Conservation (phyloP, 805 yeast species). For the Saturnispora sanitii region DNA sequence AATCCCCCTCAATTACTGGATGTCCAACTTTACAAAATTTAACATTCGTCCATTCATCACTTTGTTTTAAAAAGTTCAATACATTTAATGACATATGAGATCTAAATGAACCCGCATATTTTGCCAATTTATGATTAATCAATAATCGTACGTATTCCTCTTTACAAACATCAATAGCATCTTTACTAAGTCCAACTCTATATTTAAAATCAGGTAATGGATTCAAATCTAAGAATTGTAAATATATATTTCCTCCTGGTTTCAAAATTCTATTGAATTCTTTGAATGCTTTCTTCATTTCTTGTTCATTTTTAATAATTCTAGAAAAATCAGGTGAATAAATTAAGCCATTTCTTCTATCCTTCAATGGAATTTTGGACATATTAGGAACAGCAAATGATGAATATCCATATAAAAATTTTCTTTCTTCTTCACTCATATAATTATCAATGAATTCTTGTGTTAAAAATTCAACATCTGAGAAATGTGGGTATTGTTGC, state of each 20-base stretch:
- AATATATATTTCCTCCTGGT: slow-evolving; percentile 24
- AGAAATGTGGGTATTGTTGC: slow-evolving; percentile 18
- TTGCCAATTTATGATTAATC: slow-evolving; percentile 3
- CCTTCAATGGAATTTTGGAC: slow-evolving; percentile 21
- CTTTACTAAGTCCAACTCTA: slow-evolving; percentile 3
- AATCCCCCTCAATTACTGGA: slow-evolving; percentile 16
- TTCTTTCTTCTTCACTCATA: slow-evolving; percentile 17
- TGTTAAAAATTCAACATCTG: slow-evolving; percentile 13
- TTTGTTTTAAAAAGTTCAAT: slow-evolving; percentile 15
- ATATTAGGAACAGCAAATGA: slow-evolving; percentile 24
- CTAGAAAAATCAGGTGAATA: slow-evolving; percentile 22
- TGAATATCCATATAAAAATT: slow-evolving; percentile 23
- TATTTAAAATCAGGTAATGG: slow-evolving; percentile 1
- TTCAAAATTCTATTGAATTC: slow-evolving; percentile 26
- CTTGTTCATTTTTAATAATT: slow-evolving; percentile 14
- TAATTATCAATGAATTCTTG: slow-evolving; percentile 16
- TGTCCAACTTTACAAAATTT: slow-evolving; percentile 19
- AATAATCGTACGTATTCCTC: slow-evolving; percentile 6
- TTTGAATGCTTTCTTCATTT: slow-evolving; percentile 15
- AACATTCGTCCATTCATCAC: slow-evolving; percentile 21
- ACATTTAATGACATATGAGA: slow-evolving; percentile 15
- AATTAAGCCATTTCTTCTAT: slow-evolving; percentile 22
- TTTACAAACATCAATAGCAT: slow-evolving; percentile 1
- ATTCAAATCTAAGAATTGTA: slow-evolving; percentile 23
- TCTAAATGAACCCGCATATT: slow-evolving; percentile 10